These are phyloP conservation scores for Stipa capillata DNA, from an alignment of 176 grass and related monocot species.

Conservation along the genomic window DNA sequence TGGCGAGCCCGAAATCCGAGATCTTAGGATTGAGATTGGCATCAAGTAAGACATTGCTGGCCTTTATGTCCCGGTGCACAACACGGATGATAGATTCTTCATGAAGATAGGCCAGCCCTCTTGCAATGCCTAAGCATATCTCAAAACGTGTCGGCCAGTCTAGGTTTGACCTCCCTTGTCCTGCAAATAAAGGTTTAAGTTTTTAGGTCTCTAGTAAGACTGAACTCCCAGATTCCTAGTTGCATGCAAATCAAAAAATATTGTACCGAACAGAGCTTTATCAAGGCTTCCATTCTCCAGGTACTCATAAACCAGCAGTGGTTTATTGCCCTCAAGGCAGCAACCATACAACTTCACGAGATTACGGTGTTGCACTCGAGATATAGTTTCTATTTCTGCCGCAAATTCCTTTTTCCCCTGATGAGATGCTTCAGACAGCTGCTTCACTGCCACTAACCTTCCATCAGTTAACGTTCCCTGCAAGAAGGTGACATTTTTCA, in stretches of 20 bases:
- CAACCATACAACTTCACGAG: slow-evolving; percentile 89
- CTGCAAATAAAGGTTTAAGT: slow-evolving; percentile 29
- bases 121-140: slow-evolving; percentile 70
- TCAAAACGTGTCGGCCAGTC: slow-evolving; percentile 72
- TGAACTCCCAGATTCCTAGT: not conserved
- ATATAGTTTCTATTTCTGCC: slow-evolving; percentile 89
- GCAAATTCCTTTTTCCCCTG: slow-evolving; percentile 78
- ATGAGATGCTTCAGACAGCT: slow-evolving; percentile 57
- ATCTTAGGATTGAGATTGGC: slow-evolving; percentile 71
- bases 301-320: slow-evolving; percentile 83
- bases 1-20: slow-evolving; percentile 84
- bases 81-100: slow-evolving; percentile 74
- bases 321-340: slow-evolving; percentile 67
- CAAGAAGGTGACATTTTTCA: not conserved
- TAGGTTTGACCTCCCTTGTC: slow-evolving; percentile 29
- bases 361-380: slow-evolving; percentile 77
- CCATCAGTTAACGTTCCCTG: slow-evolving; percentile 77
- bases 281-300: slow-evolving; percentile 85
- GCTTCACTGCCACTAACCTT: slow-evolving; percentile 70
- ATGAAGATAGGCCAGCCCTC: slow-evolving; percentile 71
- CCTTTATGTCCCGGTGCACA: slow-evolving; percentile 86
- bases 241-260: not conserved
- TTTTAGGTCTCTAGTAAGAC: not conserved
- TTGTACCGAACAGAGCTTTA: slow-evolving; percentile 71
- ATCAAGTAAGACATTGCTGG: slow-evolving; percentile 81